Evolutionary conservation across 2,329 filamentous ascomycete genomes (phyloP).

Genomic region (Monilinia fructicola): DNA sequence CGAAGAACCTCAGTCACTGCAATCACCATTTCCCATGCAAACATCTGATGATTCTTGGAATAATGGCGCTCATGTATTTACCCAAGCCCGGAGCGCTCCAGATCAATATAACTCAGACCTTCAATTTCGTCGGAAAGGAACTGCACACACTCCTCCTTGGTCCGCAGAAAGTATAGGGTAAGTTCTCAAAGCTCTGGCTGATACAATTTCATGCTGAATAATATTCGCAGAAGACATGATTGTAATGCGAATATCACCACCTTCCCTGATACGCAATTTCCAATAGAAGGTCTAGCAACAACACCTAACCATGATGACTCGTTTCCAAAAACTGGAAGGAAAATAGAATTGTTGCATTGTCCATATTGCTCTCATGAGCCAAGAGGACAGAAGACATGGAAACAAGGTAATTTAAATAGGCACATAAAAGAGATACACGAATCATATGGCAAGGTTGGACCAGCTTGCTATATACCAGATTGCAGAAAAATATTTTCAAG

Average conservation of each 20-base stretch:
- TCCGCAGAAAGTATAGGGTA: neutral
- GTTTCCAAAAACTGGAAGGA: neutral
- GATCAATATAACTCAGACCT: rapidly evolving
- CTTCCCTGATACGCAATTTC: neutral
- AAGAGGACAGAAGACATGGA: conserved; percentile 35
- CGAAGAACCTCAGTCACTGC: neutral
- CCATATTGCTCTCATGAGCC: conserved; percentile 30
- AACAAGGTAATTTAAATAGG: conserved; percentile 34
- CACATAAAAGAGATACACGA: conserved; percentile 35
- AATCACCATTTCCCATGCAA: neutral
- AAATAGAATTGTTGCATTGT: neutral
- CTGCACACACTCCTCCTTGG: neutral
- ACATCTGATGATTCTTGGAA: neutral
- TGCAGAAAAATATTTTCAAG: conserved; percentile 34
- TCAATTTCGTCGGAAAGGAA: neutral
- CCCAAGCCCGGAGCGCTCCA: too few relatives aligned
- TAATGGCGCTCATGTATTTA: too few relatives aligned
- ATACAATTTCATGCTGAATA: neutral
- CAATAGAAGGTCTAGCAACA: neutral
- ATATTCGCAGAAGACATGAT: neutral
- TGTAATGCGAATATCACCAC: neutral
- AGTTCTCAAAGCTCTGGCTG: neutral
- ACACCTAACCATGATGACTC: neutral
- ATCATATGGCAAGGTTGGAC: conserved; percentile 20
- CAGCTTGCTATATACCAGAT: conserved; percentile 28